Conservation (phyloP, 2,329 filamentous ascomycete species). For the Aspergillus jensenii region DNA sequence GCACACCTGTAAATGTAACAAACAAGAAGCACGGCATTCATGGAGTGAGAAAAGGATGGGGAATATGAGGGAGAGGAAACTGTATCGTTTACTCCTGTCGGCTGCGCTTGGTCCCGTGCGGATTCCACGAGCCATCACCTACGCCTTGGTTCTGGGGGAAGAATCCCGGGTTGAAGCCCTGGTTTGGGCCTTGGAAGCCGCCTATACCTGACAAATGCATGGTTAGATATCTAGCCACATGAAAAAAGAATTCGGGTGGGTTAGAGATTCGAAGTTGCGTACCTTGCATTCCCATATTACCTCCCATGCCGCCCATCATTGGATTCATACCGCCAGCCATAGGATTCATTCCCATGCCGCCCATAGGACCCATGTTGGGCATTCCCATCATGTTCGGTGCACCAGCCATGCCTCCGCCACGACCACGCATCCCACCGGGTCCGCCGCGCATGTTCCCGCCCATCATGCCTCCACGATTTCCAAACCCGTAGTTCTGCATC, state of each 20-base stretch:
- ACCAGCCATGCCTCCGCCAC: conserved; percentile 59
- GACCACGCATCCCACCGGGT: conserved; percentile 59
- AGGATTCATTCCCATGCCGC: conserved; percentile 53
- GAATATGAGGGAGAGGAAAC: background rate
- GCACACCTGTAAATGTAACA: conserved; percentile 7
- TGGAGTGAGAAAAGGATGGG: background rate
- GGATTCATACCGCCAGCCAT: conserved; percentile 60
- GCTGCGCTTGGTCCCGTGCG: conserved; percentile 76
- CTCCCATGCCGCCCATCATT: conserved; percentile 53
- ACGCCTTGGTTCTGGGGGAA: conserved; percentile 57
- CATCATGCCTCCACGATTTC: conserved; percentile 57
- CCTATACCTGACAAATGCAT: conserved; percentile 38
- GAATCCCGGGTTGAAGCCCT: conserved; percentile 72
- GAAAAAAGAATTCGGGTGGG: background rate
- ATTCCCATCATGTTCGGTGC: conserved; percentile 53
- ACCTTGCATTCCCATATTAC: conserved; percentile 52
- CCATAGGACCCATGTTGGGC: conserved; percentile 53
- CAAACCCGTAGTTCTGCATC: conserved; percentile 52
- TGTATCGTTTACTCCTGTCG: conserved; percentile 60
- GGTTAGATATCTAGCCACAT: conserved; percentile 13
- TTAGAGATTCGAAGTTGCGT: conserved; percentile 21
- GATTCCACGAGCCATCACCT: conserved; percentile 70
- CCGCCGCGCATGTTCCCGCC: conserved; percentile 53
- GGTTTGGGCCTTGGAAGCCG: conserved; percentile 68
- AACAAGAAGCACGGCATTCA: conserved; percentile 4